Evolutionary conservation across 2,329 filamentous ascomycete species (phyloP).

Genomic region (Cordyceps fumosorosea): DNA sequence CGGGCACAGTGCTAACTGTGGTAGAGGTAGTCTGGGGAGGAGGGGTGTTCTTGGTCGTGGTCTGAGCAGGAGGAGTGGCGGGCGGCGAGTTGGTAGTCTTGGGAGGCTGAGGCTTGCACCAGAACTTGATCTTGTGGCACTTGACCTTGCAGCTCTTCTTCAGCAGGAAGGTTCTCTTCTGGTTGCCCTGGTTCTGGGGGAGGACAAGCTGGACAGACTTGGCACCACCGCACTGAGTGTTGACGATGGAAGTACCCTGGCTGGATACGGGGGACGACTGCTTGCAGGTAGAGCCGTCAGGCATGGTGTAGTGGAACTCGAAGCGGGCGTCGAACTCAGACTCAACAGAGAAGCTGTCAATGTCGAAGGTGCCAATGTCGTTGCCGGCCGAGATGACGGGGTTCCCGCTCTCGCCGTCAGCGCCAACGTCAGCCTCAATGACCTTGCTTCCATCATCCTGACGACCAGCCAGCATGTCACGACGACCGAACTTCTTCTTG

Average conservation of each 20-base stretch:
- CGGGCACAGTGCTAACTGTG: conserved; percentile 11
- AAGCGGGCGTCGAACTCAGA: conserved; percentile 71
- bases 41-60: conserved; percentile 4
- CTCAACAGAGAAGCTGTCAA: conserved; percentile 66
- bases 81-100: conserved; percentile 10
- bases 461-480: conserved; percentile 44
- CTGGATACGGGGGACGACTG: conserved; percentile 63
- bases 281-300: conserved; percentile 75
- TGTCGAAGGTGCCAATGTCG: conserved; percentile 57
- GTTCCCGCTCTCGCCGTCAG: conserved; percentile 24
- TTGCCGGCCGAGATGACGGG: conserved; percentile 27
- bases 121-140: conserved; percentile 73
- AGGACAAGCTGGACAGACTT: conserved; percentile 69
- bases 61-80: conserved; percentile 16
- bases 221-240: conserved; percentile 89
- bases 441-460: conserved; percentile 50
- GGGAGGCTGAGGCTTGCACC: conserved; percentile 48
- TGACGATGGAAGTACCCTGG: conserved; percentile 64
- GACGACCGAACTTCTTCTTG: conserved; percentile 50
- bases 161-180: conserved; percentile 43
- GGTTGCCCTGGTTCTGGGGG: conserved; percentile 26
- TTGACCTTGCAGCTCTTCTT: conserved; percentile 62
- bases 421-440: conserved; percentile 49
- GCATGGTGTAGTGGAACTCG: conserved; percentile 83
- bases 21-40: conserved; percentile 2